Evolutionary conservation across 768 basidiomycete genomes (phyloP), one percentile per base, ranked within the genome.

Genomic region (Vararia minispora): DNA sequence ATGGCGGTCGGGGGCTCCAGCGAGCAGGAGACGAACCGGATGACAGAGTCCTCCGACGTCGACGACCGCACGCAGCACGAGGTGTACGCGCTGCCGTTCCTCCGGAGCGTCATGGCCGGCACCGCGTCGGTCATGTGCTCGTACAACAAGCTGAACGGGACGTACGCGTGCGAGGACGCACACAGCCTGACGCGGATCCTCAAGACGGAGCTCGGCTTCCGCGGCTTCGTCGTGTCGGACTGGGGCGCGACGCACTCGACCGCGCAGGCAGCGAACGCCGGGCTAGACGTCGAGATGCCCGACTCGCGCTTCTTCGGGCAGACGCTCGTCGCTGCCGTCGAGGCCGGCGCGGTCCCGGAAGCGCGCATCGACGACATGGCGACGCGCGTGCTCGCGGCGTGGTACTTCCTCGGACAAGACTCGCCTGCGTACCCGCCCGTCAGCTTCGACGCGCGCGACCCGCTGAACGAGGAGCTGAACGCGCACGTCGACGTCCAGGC

Each of bases 21-120:
- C 51, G 80, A 83, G 54, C 80, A 83, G 59, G 79, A 83, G 51
- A 69, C 75, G 46, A 63, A 64, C 43, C 66, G 80, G 4, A 74
- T 68, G 0, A 48, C 58, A 37, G 60, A 63, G 36, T 70, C 68
- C 37, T 83, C 80, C 0, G 73, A 85, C 45, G 71, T 90, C 2
- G 81, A 87, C 49, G 87, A 91, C 53, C 62, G 81, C 27, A 88
- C 85, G 1, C 62, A 83, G 48, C 82, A 84, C 50, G 80, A 86
- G 53, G 65, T 85, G 10, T 84, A 84, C 50, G 62, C 72, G 0
- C 76, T 76, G 44, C 79, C 80, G 0, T 83, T 82, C 66, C 48
- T 79, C 56, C 68, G 66, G 40, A 74, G 77, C 47, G 69, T 85
- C 22, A 75, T 79, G 69, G 84, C 83, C 3, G 84, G 83, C 20